Evolutionary conservation across 1,284 basidiomycete species (phyloP), one percentile per base, ranked within the genome.

Genomic region (Ceratobasidium sp.): DNA sequence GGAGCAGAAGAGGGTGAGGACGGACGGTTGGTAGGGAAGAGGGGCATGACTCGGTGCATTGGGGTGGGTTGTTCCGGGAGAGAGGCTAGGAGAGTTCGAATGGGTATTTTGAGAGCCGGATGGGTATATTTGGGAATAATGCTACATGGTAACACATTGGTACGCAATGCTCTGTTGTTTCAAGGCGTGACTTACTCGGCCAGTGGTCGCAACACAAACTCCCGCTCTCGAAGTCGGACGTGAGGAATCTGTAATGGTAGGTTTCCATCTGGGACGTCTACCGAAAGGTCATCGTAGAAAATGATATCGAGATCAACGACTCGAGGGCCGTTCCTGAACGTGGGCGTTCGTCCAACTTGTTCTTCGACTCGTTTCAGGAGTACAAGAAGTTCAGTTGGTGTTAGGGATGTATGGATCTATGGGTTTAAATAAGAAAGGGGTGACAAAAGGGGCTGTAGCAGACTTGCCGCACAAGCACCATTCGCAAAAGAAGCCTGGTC

Each of bases 401-500:
- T 73, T 0, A 98, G 78, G 43, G 88, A 86, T 0, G 96, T 98
- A 74, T 89, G 84, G 21, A 96, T 82, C 92, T 95, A 76, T 6
- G 12, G 1, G 21, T 39, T 46, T 23, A 59, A 59, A 46, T 5
- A 28, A 5, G 28, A 71, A 65, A 57, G 41, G 26, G 45, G 50
- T 57, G 60, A 28, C 50, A 65, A 28, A 36, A 34, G 71, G 67
- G 23, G 52, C 32, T 53, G 72, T 28, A 30, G 18, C 43, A 71
- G 18, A 81, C 89, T 75, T 74, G 97, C 94, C 80, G 95, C 84
- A 76, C 96, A 92, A 9, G 92, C 94, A 72, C 93, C 93, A 78
- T 99, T 99, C 74, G 93, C 86, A 81, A 99, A 99, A 34, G 84
- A 82, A 28, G 92, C 92, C 80, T 99, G 97, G 75, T 97, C 90